Base-by-base conservation (phyloP, 2,329 filamentous ascomycete species). In the Penicillium frequentans region DNA sequence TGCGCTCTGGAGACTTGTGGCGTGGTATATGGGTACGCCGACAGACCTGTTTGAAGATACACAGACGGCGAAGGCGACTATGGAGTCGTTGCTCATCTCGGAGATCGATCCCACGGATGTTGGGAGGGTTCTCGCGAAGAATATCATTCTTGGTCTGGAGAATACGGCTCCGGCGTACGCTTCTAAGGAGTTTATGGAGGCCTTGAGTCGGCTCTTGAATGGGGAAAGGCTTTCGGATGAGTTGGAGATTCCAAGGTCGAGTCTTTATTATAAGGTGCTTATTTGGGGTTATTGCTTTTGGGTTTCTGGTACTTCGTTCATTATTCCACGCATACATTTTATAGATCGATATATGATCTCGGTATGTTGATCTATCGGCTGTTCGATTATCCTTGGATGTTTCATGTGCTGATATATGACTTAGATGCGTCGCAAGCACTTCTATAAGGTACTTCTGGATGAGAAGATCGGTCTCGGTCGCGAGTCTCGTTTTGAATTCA, bases 1-100 rank as follows among this genome's bases (percentile, higher is more conserved):
- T 45, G 88, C 89, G 0, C 76, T 93, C 1, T 93, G 90, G 89
- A 82, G 90, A 3, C 89, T 90, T 61, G 84, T 93, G 13, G 89
- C 84, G 0, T 82, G 90, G 66, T 78, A 92, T 29, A 82, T 91
- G 65, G 90, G 90, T 13, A 85, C 85, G 7, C 90, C 89, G 0
- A 84, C 83, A 1, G 81, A 81, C 24, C 81, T 80, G 61, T 86
- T 91, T 67, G 78, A 79, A 1, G 84, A 80, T 0, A 79, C 84
- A 0, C 74, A 75, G 6, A 77, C 79, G 33, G 86, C 87, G 2
- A 85, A 82, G 62, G 77, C 77, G 2, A 81, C 86, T 67, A 87
- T 91, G 84, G 89, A 93, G 64, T 84, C 83, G 0, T 75, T 92
- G 1, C 71, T 90, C 19, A 74, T 84, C 27, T 81, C 86, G 27